Evolutionary conservation across 1,139 yeast genomes (phyloP), one percentile per base, ranked within the genome.

Genomic region (Sugiyamaella japonica): DNA sequence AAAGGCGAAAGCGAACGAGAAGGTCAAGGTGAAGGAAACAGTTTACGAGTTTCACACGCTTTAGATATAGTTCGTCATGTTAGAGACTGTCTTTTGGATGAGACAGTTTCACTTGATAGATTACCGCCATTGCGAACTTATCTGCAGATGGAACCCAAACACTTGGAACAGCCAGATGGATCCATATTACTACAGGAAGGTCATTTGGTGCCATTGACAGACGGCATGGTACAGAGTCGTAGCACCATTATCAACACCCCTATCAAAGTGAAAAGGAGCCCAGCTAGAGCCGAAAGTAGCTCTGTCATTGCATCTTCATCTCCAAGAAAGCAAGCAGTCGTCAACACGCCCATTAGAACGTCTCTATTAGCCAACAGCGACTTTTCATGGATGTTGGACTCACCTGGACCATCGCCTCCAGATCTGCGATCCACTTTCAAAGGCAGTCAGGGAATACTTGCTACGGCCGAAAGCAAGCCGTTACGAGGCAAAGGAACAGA

Each of bases 371-470:
- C 61, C 4, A 58, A 59, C 43, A 60, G 63, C 47, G 61, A 60
- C 39, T 60, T 60, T 49, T 60, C 63, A 2, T 60, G 63, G 63
- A 60, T 60, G 63, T 51, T 60, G 16, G 58, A 56, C 25, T 39
- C 41, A 15, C 50, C 54, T 7, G 50, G 54, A 3, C 50, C 54
- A 16, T 46, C 54, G 10, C 50, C 54, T 1, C 50, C 50, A 4
- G 54, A 51, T 23, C 23, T 51, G 6, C 46, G 54, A 7, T 40
- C 50, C 15, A 43, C 29, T 5, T 50, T 50, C 45, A 50, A 50
- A 39, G 17, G 42, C 23, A 48, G 40, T 29, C 5, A 15, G 3
- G 37, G 37, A 15, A 37, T n/a, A 9, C 20, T 47, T 25, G 23
- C 47, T 25, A 38, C 15, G 13, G 15, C 41, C 7, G 54, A 38